Evolutionary conservation across 345 rosid species (phyloP), one percentile per base, ranked within the genome.

Genomic region (Clausena lansium): DNA sequence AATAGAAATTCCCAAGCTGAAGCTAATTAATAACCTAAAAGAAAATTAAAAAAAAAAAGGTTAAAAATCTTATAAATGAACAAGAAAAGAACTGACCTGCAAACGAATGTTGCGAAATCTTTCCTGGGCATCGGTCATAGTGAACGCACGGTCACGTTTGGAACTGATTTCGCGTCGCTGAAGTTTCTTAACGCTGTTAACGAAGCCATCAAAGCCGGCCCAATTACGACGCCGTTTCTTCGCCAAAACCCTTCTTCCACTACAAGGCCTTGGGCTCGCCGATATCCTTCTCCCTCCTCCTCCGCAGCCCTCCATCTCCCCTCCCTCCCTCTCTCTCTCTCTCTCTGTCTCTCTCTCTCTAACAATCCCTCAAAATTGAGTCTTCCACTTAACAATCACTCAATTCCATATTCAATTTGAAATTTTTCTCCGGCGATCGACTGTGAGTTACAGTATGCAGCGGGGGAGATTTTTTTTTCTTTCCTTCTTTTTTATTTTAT

Each of bases 61-160:
- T 22, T n/a, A 59, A 27, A 47, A 36, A 59, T 10, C 20, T 6
- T 47, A 39, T 17, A 25, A 4, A 47, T 62, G 5, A 74, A 41
- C 57, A 17, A 65, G 6, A 65, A 35, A 19, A 81, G 65, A 70
- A 66, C 65, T 52, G 25, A 91, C 93, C 89, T 84, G 86, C 82
- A 94, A 88, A 36, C 93, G 96, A 84, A 94, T 89, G 71, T 92
- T 91, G 74, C 97, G 94, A 84, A 94, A 94, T 55, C 97, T 78
- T 79, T 94, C 98, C 76, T 90, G 95, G 45, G 97, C 90, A 19
- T 94, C 89, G 83, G 87, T 90, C 78, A 91, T 88, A 75, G 91
- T 87, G 87, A 92, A 94, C 80, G 89, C 88, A 9, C 97, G 97
- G 83, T 90, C 89, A 67, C 83, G 84, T 77, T 88, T 91, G 38